Evolutionary conservation across 768 basidiomycete species (phyloP).

Genomic region (Xerocomus spinulosus): DNA sequence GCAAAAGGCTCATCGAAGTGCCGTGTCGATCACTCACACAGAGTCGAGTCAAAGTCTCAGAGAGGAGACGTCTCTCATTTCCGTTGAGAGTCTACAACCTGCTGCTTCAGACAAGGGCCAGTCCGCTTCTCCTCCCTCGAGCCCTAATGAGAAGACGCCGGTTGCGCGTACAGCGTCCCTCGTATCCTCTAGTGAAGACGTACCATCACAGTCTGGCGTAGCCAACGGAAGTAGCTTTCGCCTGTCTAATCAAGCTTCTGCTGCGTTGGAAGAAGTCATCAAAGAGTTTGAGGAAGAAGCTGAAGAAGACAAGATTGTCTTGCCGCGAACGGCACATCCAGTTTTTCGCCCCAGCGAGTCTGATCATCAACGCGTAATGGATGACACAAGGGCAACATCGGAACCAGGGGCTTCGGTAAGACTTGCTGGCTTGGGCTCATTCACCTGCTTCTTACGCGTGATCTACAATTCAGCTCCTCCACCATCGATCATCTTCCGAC

Average conservation of each 20-base stretch:
- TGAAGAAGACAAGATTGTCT: conserved; percentile 74
- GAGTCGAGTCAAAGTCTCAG: conserved; percentile 41
- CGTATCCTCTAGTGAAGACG: conserved; percentile 33
- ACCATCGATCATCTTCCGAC: conserved; percentile 37
- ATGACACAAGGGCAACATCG: conserved; percentile 17
- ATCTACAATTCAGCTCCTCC: conserved; percentile 13
- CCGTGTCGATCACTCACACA: conserved; percentile 44
- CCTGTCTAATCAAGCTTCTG: conserved; percentile 55
- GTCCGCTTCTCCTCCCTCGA: conserved; percentile 39
- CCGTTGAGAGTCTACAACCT: conserved; percentile 46
- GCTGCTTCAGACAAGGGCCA: conserved; percentile 51
- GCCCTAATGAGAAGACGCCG: conserved; percentile 38
- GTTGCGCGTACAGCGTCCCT: conserved; percentile 42
- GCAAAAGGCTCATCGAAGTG: conserved; percentile 36
- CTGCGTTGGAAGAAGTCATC: conserved; percentile 73
- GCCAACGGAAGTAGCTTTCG: conserved; percentile 15
- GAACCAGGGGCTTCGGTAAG: conserved; percentile 26
- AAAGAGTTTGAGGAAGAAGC: conserved; percentile 70
- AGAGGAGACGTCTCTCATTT: conserved; percentile 41
- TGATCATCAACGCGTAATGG: conserved; percentile 20
- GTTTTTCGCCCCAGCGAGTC: conserved; percentile 36
- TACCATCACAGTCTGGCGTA: conserved; percentile 13
- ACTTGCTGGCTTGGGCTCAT: conserved; percentile 4
- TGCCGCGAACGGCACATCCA: conserved; percentile 57
- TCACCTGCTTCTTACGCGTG: conserved; percentile 18